These are phyloP conservation scores for Crithidia expoeki DNA, from an alignment of 208 protist genomes.

Conservation along the genomic window DNA sequence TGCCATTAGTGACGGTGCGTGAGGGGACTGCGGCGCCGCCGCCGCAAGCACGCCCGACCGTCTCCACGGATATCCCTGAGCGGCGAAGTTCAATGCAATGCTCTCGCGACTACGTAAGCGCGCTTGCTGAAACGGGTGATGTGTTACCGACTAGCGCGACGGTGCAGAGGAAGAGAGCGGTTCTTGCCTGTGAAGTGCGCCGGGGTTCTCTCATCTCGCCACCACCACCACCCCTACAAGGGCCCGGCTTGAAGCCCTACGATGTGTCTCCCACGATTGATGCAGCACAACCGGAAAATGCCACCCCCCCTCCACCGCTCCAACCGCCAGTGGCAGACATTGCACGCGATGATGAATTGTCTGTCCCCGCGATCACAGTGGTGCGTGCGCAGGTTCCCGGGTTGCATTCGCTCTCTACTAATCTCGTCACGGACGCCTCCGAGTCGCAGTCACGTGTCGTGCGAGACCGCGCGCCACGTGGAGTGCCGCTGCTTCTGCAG, in stretches of 20 bases:
- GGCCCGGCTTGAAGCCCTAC: no score
- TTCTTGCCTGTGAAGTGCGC: not conserved
- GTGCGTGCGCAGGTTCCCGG: constrained; percentile 10
- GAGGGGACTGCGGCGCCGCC: constrained; percentile 17
- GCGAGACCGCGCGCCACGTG: constrained; percentile 21
- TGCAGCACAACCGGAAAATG: no score
- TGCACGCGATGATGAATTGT: not conserved
- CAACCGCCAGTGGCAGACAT: not conserved
- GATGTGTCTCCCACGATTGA: no score
- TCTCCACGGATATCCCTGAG: not conserved
- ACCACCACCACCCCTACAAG: not conserved
- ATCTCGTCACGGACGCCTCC: not conserved
- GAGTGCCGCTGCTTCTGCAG: constrained; percentile 30
- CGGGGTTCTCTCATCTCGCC: not conserved
- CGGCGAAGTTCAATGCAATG: not conserved
- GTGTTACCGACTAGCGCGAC: not conserved
- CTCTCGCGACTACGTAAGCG: not conserved
- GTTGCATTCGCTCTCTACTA: constrained; percentile 5
- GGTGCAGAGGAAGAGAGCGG: not conserved
- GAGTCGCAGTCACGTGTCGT: constrained; percentile 14
- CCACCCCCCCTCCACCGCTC: no score
- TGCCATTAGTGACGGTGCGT: constrained; percentile 6
- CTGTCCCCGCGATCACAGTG: not conserved
- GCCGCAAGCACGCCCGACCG: not conserved
- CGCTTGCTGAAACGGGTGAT: not conserved